Evolutionary conservation across 2,329 filamentous ascomycete species (phyloP).

Genomic region (Trichophaea hybrida): DNA sequence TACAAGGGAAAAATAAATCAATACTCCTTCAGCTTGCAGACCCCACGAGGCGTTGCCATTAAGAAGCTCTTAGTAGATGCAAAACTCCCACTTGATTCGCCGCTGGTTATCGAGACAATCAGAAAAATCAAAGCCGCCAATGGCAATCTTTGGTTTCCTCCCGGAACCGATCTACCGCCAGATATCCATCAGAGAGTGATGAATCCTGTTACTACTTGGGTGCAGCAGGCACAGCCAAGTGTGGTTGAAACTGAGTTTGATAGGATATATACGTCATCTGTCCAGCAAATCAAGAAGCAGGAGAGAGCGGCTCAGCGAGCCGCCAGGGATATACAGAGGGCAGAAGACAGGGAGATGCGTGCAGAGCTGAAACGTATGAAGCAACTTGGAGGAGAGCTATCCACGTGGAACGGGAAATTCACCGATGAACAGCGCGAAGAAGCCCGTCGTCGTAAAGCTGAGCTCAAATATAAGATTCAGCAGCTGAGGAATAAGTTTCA

Average conservation of each 20-base stretch:
- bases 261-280: slow-evolving; percentile 19
- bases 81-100: slow-evolving; percentile 16
- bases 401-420: slow-evolving; percentile 15
- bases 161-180: slow-evolving; percentile 20
- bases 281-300: slow-evolving; percentile 18
- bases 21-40: slow-evolving; percentile 21
- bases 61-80: slow-evolving; percentile 22
- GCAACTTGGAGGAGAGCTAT: neutral
- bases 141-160: slow-evolving; percentile 23
- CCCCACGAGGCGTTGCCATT: slow-evolving; percentile 15
- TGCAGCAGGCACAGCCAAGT: neutral
- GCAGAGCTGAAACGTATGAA: neutral
- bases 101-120: slow-evolving; percentile 19
- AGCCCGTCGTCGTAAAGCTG: slow-evolving; percentile 16
- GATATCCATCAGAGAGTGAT: slow-evolving; percentile 17
- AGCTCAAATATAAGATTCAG: slow-evolving; percentile 16
- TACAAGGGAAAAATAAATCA: slow-evolving; percentile 22
- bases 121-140: slow-evolving; percentile 23
- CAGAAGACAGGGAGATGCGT: slow-evolving; percentile 1
- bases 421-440: slow-evolving; percentile 23
- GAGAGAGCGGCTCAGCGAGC: slow-evolving; percentile 17
- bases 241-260: slow-evolving; percentile 23
- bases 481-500: slow-evolving; percentile 18
- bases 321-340: slow-evolving; percentile 14
- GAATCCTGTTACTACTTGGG: slow-evolving; percentile 6